Conservation (phyloP, 164 flowering plant genomes). For the Nymphaea colorata region DNA sequence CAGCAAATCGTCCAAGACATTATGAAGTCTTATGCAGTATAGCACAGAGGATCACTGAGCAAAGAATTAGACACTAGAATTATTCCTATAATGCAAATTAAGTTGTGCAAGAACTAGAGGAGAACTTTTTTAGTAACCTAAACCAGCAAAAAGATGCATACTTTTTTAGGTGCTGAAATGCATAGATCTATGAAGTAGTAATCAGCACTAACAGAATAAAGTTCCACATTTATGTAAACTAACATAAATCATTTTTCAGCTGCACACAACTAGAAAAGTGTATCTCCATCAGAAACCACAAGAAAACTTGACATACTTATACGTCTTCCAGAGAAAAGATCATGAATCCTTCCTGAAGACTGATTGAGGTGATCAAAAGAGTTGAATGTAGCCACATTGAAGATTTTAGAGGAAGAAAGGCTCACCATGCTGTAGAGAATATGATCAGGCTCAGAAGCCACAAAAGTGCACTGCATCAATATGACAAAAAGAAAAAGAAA, state of each 20-base stretch:
- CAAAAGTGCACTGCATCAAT: slow-evolving; percentile 50
- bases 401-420: slow-evolving; percentile 74
- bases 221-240: background rate
- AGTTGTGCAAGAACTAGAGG: too few relatives aligned
- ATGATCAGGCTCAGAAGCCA: slow-evolving; percentile 84
- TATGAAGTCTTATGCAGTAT: slow-evolving; percentile 62
- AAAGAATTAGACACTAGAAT: background rate
- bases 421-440: slow-evolving; percentile 71
- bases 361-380: slow-evolving; percentile 61
- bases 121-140: too few relatives aligned
- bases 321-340: slow-evolving; percentile 67
- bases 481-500: background rate
- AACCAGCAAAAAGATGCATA: too few relatives aligned
- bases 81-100: too few relatives aligned
- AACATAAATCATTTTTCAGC: too few relatives aligned
- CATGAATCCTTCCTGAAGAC: slow-evolving; percentile 77
- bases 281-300: background rate
- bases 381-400: slow-evolving; percentile 46
- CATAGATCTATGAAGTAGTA: too few relatives aligned
- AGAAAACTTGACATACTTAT: slow-evolving; percentile 44
- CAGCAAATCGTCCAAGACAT: slow-evolving; percentile 80
- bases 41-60: background rate
- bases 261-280: too few relatives aligned
- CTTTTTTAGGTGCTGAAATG: too few relatives aligned
- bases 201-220: background rate